Percentiles rank a stretch among this genome's conserved stretches.
Conservation (phyloP, 495 filamentous ascomycete species). For the Neurospora sp. region DNA sequence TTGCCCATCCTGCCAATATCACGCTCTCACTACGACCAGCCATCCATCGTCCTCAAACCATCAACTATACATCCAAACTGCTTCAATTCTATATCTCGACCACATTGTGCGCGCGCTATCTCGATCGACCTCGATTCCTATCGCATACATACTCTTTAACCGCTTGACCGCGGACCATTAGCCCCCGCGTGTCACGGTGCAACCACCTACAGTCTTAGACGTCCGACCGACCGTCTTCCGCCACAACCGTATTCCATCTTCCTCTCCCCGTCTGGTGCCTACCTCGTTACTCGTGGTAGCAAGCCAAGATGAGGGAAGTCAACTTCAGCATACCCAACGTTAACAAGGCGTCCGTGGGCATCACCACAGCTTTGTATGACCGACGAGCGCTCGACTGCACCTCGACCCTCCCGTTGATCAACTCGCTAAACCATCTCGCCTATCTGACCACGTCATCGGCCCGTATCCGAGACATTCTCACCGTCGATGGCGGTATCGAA, state of each 20-base stretch:
- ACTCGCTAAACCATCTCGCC: slow-evolving; percentile 94
- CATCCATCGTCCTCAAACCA: background rate
- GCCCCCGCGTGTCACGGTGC: background rate
- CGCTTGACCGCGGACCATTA: background rate
- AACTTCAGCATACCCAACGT: slow-evolving; percentile 99
- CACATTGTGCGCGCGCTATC: background rate
- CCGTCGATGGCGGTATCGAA: slow-evolving; percentile 96
- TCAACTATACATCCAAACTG: background rate
- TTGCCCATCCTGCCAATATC: background rate
- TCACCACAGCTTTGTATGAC: slow-evolving; percentile 97
- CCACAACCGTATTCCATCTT: background rate
- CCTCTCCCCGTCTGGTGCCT: slow-evolving; percentile 24
- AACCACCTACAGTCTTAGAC: background rate
- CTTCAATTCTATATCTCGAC: background rate
- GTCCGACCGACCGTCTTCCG: background rate
- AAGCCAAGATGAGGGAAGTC: slow-evolving; percentile 83
- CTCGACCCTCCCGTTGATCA: slow-evolving; percentile 92
- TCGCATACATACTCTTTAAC: background rate
- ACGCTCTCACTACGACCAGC: background rate
- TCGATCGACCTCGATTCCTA: background rate
- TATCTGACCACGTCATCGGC: slow-evolving; percentile 98
- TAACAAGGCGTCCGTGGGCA: slow-evolving; percentile 98
- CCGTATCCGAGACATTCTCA: slow-evolving; percentile 92
- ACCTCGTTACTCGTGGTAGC: slow-evolving; percentile 19
- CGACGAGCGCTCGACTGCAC: slow-evolving; percentile 95